Percentiles rank a stretch among this genome's conserved stretches.
phyloP scores from a whole-genome alignment of 2,329 filamentous ascomycete species.

The Aspergillus fumigatus region DNA sequence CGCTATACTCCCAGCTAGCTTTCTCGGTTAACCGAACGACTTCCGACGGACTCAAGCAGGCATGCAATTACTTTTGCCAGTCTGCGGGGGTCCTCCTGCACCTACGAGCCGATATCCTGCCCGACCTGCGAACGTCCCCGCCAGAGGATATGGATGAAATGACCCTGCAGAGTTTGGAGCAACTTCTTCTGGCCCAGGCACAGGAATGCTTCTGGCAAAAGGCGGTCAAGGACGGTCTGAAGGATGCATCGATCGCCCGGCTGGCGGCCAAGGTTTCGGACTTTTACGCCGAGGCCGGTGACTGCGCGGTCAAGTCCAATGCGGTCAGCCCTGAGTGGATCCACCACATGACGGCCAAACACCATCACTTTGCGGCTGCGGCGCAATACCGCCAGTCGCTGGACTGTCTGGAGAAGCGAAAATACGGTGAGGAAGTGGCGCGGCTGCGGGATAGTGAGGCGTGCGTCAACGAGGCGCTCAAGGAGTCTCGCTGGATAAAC shows the following conservation, averaged over 20 bases:
- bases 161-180: constrained; percentile 76
- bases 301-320: constrained; percentile 82
- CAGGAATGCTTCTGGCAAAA: constrained; percentile 99
- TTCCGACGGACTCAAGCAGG: constrained; percentile 77
- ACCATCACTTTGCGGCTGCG: constrained; percentile 93
- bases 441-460: constrained; percentile 74
- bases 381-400: constrained; percentile 89
- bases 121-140: constrained; percentile 75
- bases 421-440: constrained; percentile 92
- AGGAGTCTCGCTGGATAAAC: constrained; percentile 76
- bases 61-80: constrained; percentile 84
- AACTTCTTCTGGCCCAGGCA: constrained; percentile 83
- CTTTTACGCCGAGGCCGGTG: constrained; percentile 77
- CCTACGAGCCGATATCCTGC: constrained; percentile 70
- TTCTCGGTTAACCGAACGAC: constrained; percentile 72
- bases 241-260: constrained; percentile 87
- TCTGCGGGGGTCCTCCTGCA: constrained; percentile 79
- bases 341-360: constrained; percentile 94
- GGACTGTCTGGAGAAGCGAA: constrained; percentile 87
- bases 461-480: constrained; percentile 81
- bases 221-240: constrained; percentile 87
- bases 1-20: constrained; percentile 89
- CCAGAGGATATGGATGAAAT: constrained; percentile 94
- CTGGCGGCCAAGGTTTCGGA: constrained; percentile 88
- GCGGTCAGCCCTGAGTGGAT: constrained; percentile 94